Base-by-base conservation (phyloP, 148 eudicot genomes). In the Dianthus caryophyllus region DNA sequence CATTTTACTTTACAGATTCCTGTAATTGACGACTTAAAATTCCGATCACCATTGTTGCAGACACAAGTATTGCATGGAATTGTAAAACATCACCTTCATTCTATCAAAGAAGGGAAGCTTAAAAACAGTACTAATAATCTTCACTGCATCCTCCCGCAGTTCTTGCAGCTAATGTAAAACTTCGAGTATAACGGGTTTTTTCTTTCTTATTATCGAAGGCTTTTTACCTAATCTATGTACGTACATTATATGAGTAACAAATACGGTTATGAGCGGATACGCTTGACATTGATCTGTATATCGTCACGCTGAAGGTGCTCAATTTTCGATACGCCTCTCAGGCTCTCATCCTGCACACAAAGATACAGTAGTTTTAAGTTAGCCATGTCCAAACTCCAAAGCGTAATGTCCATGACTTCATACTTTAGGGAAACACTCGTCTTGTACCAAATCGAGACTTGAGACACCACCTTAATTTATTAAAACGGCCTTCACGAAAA, bases 41-140 rank as follows among this genome's bases (percentile, higher is more conserved):
- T 33, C 38, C 38, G 38, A 41, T 41, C 44, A 41, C 38, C 38
- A 41, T 47, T 8, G 20, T 51, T 0, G 1, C 21, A 9, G 56
- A 51, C 20, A 2, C 25, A 51, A 21, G 56, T 51, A 6, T 51
- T 11, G 56, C 16, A 24, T 22, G 30, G 20, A 15, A 20, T 12
- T 33, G 29, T 4, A 36, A 38, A 15, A 44, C 66, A 63, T 63
- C 51, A 44, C 66, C 66, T 63, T 39, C 30, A 26, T n/a, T 18
- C 13, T 41, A 41, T 20, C 41, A 31, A 58, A 44, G 21, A 63
- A 63, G 66, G 52, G 52, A 44, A 63, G 36, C 66, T 10, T n/a
- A 63, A 63, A 13, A 29, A 43, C 66, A 43, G 13, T 22, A 41
- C 49, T 1, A 61, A 21, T 20, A 27, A 33, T 21, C n/a, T n/a